A percentile compares a stretch with the other conserved stretches of the same genome.
These are phyloP conservation scores for Breviolum minutum DNA, from an alignment of 73 alveolate species.

Conservation along the genomic window DNA sequence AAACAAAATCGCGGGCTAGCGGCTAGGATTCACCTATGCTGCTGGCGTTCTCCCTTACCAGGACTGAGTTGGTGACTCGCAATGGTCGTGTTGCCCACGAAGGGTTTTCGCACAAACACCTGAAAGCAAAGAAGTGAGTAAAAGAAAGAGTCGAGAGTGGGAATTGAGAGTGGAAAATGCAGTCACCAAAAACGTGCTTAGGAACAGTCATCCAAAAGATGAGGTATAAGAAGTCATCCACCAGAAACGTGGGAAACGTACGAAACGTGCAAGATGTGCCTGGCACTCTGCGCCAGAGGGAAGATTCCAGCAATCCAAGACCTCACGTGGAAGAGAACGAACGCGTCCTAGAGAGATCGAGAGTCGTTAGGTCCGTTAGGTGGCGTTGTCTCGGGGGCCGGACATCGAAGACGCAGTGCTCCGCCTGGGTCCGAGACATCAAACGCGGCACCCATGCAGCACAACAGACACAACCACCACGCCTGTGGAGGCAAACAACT, in stretches of 20 bases:
- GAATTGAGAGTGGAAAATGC: too few relatives aligned
- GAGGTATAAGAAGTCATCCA: too few relatives aligned
- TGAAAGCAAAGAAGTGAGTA: background rate
- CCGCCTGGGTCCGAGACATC: background rate
- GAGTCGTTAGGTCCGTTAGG: background rate
- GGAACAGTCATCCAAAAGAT: too few relatives aligned
- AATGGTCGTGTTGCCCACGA: background rate
- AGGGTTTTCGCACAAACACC: constrained; percentile 3
- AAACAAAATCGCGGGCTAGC: too few relatives aligned
- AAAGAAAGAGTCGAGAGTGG: too few relatives aligned
- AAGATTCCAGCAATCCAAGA: constrained; percentile 9
- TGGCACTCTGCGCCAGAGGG: constrained; percentile 8
- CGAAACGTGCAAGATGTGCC: background rate
- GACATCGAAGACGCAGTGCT: constrained; percentile 13
- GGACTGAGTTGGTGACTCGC: background rate
- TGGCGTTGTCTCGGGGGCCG: background rate
- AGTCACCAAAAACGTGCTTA: too few relatives aligned
- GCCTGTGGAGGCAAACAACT: constrained; percentile 65
- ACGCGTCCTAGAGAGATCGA: background rate
- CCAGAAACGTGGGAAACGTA: background rate
- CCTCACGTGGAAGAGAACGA: background rate
- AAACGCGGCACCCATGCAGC: too few relatives aligned
- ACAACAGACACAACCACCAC: background rate
- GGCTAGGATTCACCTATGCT: background rate
- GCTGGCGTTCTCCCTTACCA: too few relatives aligned